Percentiles rank a stretch among this genome's conserved stretches.
Conservation (phyloP, 345 rosid species). For the Salix udensis region DNA sequence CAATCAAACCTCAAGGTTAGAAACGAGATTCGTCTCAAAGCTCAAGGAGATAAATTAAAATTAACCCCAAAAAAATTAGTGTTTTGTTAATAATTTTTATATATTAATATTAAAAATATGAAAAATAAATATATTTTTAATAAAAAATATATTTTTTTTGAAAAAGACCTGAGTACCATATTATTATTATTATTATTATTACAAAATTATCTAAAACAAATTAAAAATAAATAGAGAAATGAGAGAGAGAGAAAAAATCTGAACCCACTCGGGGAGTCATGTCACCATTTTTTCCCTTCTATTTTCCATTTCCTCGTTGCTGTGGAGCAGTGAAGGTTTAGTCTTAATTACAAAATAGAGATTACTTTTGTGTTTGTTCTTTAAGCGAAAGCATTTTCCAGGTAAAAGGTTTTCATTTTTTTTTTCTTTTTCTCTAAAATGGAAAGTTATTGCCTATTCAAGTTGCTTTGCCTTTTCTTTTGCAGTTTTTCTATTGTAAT, state of each 20-base stretch:
- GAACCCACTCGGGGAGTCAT: neutral
- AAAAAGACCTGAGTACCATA: too few species aligned
- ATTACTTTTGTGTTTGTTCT: neutral
- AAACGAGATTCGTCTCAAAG: too few species aligned
- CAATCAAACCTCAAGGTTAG: too few species aligned
- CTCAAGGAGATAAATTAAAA: too few species aligned
- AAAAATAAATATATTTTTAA: too few species aligned
- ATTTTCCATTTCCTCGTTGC: neutral
- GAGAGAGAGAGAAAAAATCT: neutral
- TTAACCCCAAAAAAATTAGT: too few species aligned
- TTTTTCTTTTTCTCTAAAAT: neutral
- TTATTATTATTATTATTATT: too few species aligned
- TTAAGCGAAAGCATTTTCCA: neutral
- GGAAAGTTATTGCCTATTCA: neutral
- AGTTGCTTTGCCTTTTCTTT: neutral
- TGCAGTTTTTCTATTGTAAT: constrained; percentile 1
- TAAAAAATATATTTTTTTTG: too few species aligned
- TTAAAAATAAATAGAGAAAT: too few species aligned
- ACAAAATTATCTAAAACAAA: too few species aligned
- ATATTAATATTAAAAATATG: too few species aligned
- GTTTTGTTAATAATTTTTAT: too few species aligned
- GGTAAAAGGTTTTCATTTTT: neutral
- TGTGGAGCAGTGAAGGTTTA: neutral
- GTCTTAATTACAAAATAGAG: neutral
- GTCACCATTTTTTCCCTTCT: neutral